These are phyloP conservation scores for Pseudomassariella vexata DNA, from an alignment of 2,329 filamentous ascomycete species.

Conservation along the genomic window DNA sequence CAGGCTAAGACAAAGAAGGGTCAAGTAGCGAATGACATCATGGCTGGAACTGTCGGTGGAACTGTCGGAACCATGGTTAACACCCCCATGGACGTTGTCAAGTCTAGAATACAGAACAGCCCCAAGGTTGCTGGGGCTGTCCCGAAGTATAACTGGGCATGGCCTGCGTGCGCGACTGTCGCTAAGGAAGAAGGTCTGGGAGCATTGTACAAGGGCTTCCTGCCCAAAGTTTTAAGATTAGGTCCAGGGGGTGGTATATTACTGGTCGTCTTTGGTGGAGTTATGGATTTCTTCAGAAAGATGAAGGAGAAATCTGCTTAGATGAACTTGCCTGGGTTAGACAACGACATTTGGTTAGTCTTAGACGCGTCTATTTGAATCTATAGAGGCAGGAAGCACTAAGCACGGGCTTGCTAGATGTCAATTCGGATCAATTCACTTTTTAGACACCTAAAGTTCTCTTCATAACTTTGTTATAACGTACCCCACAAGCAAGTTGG, in stretches of 20 bases:
- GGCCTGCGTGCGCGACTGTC: conserved; percentile 77
- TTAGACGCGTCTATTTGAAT: conserved; percentile 9
- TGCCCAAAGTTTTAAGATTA: conserved; percentile 82
- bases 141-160: conserved; percentile 99
- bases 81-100: conserved; percentile 95
- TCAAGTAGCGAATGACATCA: conserved; percentile 80
- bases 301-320: conserved; percentile 11
- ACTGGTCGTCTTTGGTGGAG: conserved; percentile 78
- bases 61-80: conserved; percentile 85
- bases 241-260: conserved; percentile 54
- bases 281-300: conserved; percentile 46
- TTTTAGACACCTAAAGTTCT: too few species aligned
- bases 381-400: conserved; percentile 6
- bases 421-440: too few species aligned
- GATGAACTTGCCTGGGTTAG: not conserved
- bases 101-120: conserved; percentile 95
- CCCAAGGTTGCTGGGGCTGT: conserved; percentile 72
- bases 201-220: conserved; percentile 95
- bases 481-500: too few species aligned
- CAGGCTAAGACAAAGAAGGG: conserved; percentile 71
- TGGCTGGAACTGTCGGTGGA: conserved; percentile 82
- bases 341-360: conserved; percentile 4
- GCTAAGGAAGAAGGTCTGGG: conserved; percentile 88
- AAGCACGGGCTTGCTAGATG: too few species aligned
- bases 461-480: too few species aligned